Conservation (phyloP, 345 rosid species). For the Sapria himalayana region DNA sequence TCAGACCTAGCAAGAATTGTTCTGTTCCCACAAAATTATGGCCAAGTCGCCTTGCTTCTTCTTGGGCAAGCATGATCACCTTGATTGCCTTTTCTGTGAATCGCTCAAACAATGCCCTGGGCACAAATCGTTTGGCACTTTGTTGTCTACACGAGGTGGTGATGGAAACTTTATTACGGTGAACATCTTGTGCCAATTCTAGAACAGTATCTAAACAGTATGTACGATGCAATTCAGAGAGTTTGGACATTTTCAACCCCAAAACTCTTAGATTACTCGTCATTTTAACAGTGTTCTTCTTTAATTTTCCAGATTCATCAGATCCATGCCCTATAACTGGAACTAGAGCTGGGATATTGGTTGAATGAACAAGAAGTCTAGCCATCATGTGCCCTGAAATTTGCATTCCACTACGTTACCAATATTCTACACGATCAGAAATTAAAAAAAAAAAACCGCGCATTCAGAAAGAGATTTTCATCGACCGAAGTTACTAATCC, state of each 20-base stretch:
- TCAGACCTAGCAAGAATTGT: constrained; percentile 71
- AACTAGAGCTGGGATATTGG: constrained; percentile 21
- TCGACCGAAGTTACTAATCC: too few species aligned
- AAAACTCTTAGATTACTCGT: constrained; percentile 16
- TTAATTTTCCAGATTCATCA: constrained; percentile 25
- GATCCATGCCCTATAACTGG: constrained; percentile 21
- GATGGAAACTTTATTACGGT: constrained; percentile 20
- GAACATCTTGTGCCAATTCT: constrained; percentile 22
- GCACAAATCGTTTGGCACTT: constrained; percentile 24
- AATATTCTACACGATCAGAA: too few species aligned
- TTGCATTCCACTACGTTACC: too few species aligned
- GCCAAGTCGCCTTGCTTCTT: constrained; percentile 89
- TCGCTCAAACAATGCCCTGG: constrained; percentile 83
- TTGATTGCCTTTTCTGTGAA: constrained; percentile 90
- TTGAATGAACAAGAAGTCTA: constrained; percentile 37
- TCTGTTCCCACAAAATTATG: constrained; percentile 97
- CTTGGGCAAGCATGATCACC: constrained; percentile 92
- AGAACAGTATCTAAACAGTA: constrained; percentile 23
- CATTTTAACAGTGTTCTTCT: constrained; percentile 21
- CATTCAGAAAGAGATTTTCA: too few species aligned
- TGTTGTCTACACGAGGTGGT: constrained; percentile 19
- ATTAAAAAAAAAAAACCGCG: too few species aligned
- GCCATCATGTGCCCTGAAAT: too few species aligned
- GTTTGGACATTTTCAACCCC: constrained; percentile 25
- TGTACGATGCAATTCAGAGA: constrained; percentile 34